These are phyloP conservation scores for Eimeria maxima DNA, from an alignment of 169 alveolate genomes.

Conservation along the genomic window DNA sequence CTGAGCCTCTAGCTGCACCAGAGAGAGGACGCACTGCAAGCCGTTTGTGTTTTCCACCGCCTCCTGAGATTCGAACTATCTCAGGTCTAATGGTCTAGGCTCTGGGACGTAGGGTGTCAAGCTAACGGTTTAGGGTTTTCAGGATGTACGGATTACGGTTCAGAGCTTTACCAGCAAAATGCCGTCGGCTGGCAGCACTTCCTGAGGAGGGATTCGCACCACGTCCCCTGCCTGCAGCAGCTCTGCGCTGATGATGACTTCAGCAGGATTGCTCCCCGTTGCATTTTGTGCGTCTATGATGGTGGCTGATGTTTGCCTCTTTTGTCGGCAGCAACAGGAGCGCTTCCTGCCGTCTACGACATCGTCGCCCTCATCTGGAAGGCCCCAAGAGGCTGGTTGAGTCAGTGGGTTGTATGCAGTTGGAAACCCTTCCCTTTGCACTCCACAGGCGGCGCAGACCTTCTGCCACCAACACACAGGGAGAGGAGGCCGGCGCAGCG, in stretches of 20 bases:
- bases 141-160: slow-evolving; percentile 16
- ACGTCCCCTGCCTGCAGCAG: slow-evolving; percentile 76
- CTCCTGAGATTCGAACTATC: not conserved
- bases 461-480: slow-evolving; percentile 55
- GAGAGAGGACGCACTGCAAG: not conserved
- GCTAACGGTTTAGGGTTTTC: not conserved
- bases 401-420: slow-evolving; percentile 51
- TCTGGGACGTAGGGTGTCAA: not conserved
- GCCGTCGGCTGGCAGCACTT: slow-evolving; percentile 80
- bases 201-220: slow-evolving; percentile 68
- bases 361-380: slow-evolving; percentile 21
- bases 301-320: not conserved
- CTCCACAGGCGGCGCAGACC: not conserved
- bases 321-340: not conserved
- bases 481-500: not conserved
- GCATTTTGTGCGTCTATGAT: not conserved
- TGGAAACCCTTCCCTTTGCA: not conserved
- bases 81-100: not conserved
- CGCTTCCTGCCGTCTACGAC: not conserved
- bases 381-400: slow-evolving; percentile 8
- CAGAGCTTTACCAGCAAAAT: slow-evolving; percentile 35
- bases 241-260: slow-evolving; percentile 53
- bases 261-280: not conserved
- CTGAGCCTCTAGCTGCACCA: not conserved
- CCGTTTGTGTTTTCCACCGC: not conserved